Evolutionary conservation across 257 asterid genomes (phyloP).

Genomic region (Fraxinus anomala): DNA sequence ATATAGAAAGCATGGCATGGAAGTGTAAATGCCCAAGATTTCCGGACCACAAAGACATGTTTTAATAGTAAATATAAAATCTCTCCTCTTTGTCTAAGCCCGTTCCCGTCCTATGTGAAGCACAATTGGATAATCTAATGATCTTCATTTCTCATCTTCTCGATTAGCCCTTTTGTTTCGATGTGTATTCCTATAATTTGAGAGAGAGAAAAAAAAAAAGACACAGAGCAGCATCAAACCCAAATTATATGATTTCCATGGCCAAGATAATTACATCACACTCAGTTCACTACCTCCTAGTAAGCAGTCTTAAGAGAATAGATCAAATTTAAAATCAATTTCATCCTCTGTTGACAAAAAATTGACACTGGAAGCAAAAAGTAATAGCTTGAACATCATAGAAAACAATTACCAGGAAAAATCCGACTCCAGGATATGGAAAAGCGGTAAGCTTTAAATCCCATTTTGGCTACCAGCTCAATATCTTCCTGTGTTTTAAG

Average conservation of each 20-base stretch:
- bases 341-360: neutral
- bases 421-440: constrained; percentile 63
- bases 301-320: neutral
- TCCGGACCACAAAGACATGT: neutral
- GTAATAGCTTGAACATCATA: neutral
- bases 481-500: constrained; percentile 49
- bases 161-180: neutral
- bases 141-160: neutral
- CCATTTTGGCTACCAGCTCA: constrained; percentile 54
- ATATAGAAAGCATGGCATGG: neutral
- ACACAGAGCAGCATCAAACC: neutral
- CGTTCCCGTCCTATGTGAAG: too few species aligned
- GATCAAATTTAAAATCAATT: neutral
- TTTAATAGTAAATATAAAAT: neutral
- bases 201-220: neutral
- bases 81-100: too few species aligned
- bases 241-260: neutral
- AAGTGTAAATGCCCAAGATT: neutral
- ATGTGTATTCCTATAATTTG: neutral
- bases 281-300: neutral
- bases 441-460: constrained; percentile 55
- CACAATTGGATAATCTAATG: constrained; percentile 7
- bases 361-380: neutral
- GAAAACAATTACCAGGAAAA: constrained; percentile 45
- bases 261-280: constrained; percentile 14